Conservation (phyloP, 257 asterid species). For the Capsicum baccatum region DNA sequence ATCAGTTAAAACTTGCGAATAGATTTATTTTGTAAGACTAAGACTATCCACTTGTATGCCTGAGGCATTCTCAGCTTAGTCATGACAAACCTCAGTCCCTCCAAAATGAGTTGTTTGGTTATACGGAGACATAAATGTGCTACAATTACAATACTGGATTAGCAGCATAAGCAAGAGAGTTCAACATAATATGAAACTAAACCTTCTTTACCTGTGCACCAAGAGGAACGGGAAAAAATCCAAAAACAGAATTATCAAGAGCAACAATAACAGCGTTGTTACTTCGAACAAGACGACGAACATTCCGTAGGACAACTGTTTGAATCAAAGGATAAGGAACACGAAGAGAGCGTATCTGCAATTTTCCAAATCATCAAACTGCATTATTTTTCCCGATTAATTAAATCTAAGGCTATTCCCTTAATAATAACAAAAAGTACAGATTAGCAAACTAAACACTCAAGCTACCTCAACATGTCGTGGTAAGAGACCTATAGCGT, state of each 20-base stretch:
- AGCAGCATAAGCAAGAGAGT: slow-evolving; percentile 11
- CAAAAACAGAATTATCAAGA: slow-evolving; percentile 81
- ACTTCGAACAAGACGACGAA: slow-evolving; percentile 76
- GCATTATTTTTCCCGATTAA: slow-evolving; percentile 31
- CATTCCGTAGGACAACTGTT: slow-evolving; percentile 91
- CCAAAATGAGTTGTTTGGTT: neutral
- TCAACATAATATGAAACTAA: slow-evolving; percentile 12
- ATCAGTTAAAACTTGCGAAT: neutral
- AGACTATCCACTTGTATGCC: neutral
- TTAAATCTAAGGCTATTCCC: neutral
- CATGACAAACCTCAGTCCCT: neutral
- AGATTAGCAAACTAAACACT: slow-evolving; percentile 2
- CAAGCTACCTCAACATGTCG: slow-evolving; percentile 87
- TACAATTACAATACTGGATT: neutral
- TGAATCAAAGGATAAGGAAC: slow-evolving; percentile 93
- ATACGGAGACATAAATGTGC: slow-evolving; percentile 21
- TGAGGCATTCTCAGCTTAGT: slow-evolving; percentile 8
- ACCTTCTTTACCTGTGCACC: slow-evolving; percentile 88
- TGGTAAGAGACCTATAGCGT: slow-evolving; percentile 90
- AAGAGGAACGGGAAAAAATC: slow-evolving; percentile 94
- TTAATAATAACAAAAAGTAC: neutral
- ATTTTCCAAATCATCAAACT: slow-evolving; percentile 37
- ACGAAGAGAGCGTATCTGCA: slow-evolving; percentile 92
- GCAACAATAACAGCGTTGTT: slow-evolving; percentile 67
- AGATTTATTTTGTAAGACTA: slow-evolving; percentile 16